phyloP scores from a whole-genome alignment of 306 rosid species.

The Quercus suber region DNA sequence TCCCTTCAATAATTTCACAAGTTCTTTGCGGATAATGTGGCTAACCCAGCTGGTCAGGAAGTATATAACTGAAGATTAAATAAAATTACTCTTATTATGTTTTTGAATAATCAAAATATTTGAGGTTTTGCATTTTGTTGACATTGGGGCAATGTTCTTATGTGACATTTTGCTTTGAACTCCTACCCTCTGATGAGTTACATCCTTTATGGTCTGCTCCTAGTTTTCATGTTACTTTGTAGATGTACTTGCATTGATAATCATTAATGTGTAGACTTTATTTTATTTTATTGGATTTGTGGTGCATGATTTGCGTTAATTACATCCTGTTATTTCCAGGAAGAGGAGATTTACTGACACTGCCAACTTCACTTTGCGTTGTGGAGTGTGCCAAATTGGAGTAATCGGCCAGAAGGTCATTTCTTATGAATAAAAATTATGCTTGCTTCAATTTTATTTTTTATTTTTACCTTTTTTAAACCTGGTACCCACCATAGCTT shows the following conservation, averaged over 20 bases:
- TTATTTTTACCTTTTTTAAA: not conserved
- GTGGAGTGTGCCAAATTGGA: constrained; percentile 98
- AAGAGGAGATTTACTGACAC: constrained; percentile 85
- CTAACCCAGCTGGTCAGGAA: not conserved
- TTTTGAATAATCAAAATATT: not conserved
- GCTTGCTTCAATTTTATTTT: constrained; percentile 4
- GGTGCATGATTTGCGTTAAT: constrained; percentile 1
- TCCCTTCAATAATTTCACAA: not conserved
- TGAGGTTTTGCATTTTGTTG: not conserved
- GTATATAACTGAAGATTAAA: no score
- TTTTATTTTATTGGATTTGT: not conserved
- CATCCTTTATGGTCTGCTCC: not conserved
- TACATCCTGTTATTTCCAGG: constrained; percentile 38
- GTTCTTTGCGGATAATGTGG: not conserved
- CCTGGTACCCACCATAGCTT: not conserved
- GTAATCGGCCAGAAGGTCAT: constrained; percentile 83
- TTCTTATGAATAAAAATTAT: constrained; percentile 2
- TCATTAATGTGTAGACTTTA: not conserved
- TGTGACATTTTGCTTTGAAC: not conserved
- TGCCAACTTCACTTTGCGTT: constrained; percentile 88
- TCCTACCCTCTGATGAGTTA: not conserved
- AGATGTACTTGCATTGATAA: not conserved
- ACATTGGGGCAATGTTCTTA: not conserved
- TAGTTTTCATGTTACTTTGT: not conserved
- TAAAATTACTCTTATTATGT: not conserved